Evolutionary conservation across 2,329 filamentous ascomycete species (phyloP), one percentile per base, ranked within the genome.

Genomic region (Verticillium isaacii): DNA sequence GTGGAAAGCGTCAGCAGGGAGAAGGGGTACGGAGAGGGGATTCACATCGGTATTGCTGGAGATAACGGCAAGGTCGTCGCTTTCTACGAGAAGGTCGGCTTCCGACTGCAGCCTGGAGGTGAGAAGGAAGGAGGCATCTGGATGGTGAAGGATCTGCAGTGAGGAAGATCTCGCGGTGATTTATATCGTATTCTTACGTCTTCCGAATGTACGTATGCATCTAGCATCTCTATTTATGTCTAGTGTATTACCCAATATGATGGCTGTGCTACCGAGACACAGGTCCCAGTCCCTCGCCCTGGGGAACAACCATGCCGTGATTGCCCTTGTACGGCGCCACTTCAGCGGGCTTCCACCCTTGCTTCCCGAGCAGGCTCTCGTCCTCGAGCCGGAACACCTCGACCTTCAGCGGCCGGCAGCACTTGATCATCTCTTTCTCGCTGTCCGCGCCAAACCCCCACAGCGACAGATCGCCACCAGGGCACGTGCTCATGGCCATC

Each of bases 381-480:
- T 89, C 84, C 32, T 78, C 74, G 15, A 94, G 73, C 62, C 80
- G 79, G 72, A 86, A 93, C 0, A 95, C 87, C 67, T 93, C 86
- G 0, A 94, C 89, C 57, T 86, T 87, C 6, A 95, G 81, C 1
- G 90, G 90, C 8, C 91, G 83, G 74, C 89, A 92, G 64, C 86
- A 89, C 62, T 85, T 85, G 67, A 83, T 73, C 84, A 91, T 92
- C 60, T 87, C 87, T 69, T 87, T 83, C 65, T 86, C 85, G 73
- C 85, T 88, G 56, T 83, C 84, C 54, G 82, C 85, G 14, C 89
- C 88, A 80, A 92, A 95, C 0, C 90, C 91, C 90, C 91, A 94
- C n/a, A 85, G 80, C 1, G 89, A 92, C 57, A 95, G 76, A 71
- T 95, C 92, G 0, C 92, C 92, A 1, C 91, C 91, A 0, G 91